These are phyloP conservation scores for Pisolithus thermaeus DNA, from an alignment of 1,284 basidiomycete species.

Conservation along the genomic window DNA sequence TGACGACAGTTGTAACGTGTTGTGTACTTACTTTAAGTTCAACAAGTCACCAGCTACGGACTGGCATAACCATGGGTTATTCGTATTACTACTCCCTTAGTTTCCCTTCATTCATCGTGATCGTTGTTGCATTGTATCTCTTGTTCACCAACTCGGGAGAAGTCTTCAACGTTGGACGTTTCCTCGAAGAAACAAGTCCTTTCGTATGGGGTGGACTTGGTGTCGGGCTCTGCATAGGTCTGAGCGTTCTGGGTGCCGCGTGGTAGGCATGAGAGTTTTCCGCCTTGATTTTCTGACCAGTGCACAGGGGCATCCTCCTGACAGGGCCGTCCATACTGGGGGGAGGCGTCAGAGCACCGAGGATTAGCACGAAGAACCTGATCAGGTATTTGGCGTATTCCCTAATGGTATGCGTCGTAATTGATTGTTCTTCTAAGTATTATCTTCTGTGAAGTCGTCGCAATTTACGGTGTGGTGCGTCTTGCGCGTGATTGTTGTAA, in stretches of 20 bases:
- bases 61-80: slow-evolving; percentile 34
- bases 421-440: slow-evolving; percentile 51
- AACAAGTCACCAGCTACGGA: slow-evolving; percentile 17
- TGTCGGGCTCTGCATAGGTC: slow-evolving; percentile 88
- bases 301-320: slow-evolving; percentile 90
- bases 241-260: slow-evolving; percentile 92
- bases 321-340: slow-evolving; percentile 94
- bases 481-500: not conserved
- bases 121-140: slow-evolving; percentile 74
- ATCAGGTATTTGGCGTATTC: slow-evolving; percentile 61
- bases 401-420: not conserved
- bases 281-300: slow-evolving; percentile 1
- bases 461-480: slow-evolving; percentile 90
- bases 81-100: slow-evolving; percentile 66
- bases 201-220: slow-evolving; percentile 91
- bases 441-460: slow-evolving; percentile 99
- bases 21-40: no score
- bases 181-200: slow-evolving; percentile 90
- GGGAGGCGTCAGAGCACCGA: slow-evolving; percentile 89
- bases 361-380: slow-evolving; percentile 96
- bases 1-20: not conserved
- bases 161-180: slow-evolving; percentile 88
- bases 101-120: slow-evolving; percentile 57
- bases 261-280: slow-evolving; percentile 58
- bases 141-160: slow-evolving; percentile 90